Conservation (phyloP, 1,284 basidiomycete species). For the Ceraceosorus guamensis region DNA sequence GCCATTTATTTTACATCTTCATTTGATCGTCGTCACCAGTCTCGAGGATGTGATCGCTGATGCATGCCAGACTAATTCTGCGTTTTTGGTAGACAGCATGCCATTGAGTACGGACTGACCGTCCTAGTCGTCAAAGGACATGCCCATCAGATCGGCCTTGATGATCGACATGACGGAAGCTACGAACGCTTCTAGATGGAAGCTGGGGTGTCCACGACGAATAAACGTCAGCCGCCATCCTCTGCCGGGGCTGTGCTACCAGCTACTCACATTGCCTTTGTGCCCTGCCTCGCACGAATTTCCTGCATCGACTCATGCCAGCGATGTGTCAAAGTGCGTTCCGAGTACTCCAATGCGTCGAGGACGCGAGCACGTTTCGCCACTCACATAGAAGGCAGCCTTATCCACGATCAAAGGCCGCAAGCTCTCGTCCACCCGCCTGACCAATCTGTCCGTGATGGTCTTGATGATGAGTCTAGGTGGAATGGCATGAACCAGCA, state of each 20-base stretch:
- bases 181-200: slow-evolving; percentile 47
- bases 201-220: slow-evolving; percentile 16
- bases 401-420: slow-evolving; percentile 36
- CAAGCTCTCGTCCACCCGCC: slow-evolving; percentile 62
- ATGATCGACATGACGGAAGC: slow-evolving; percentile 46
- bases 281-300: slow-evolving; percentile 34
- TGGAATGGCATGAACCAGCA: slow-evolving; percentile 96
- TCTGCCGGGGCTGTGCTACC: neutral
- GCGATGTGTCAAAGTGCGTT: neutral
- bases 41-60: no score
- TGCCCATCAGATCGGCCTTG: slow-evolving; percentile 18
- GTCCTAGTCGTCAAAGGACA: slow-evolving; percentile 11
- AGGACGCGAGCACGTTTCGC: neutral
- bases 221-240: neutral
- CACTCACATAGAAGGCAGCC: slow-evolving; percentile 81
- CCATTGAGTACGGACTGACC: no score
- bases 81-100: no score
- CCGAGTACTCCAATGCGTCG: slow-evolving; percentile 4
- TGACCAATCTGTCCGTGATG: slow-evolving; percentile 66
- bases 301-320: slow-evolving; percentile 52
- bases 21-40: no score
- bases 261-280: slow-evolving; percentile 22
- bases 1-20: no score
- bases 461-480: slow-evolving; percentile 56
- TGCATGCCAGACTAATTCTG: no score